Percentiles rank a stretch among this genome's conserved stretches.
Evolutionary conservation across 2,329 filamentous ascomycete species (phyloP).

Genomic region (Colletotrichum sidae): DNA sequence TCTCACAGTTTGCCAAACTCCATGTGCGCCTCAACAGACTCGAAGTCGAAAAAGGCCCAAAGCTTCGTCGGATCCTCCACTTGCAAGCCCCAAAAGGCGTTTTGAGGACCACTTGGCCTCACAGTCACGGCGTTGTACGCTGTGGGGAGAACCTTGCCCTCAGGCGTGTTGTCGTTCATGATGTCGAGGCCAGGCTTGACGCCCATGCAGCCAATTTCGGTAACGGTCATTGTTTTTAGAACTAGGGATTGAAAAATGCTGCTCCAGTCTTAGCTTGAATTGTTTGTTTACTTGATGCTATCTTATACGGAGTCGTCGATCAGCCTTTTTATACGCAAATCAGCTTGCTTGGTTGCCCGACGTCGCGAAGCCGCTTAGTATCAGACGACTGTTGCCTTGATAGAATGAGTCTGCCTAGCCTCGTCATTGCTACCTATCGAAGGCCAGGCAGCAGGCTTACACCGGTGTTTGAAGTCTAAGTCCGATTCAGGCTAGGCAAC

Average conservation of each 20-base stretch:
- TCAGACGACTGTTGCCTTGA: too few species aligned
- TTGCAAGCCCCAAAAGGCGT: conserved; percentile 39
- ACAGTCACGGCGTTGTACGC: conserved; percentile 34
- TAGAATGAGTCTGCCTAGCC: too few species aligned
- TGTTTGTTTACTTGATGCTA: too few species aligned
- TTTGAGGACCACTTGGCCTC: conserved; percentile 38
- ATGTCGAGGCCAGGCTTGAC: conserved; percentile 39
- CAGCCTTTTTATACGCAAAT: too few species aligned
- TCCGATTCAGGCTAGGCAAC: too few species aligned
- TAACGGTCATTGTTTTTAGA: conserved; percentile 29
- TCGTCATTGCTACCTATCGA: too few species aligned
- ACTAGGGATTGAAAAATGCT: not conserved
- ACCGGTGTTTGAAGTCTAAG: too few species aligned
- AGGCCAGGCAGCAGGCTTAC: too few species aligned
- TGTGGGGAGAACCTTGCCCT: conserved; percentile 35
- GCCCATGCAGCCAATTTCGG: conserved; percentile 40
- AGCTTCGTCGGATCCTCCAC: conserved; percentile 39
- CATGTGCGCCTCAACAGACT: conserved; percentile 41
- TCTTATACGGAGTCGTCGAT: too few species aligned
- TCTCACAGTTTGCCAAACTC: conserved; percentile 40
- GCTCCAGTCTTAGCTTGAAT: too few species aligned
- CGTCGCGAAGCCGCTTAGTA: too few species aligned
- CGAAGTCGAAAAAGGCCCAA: conserved; percentile 44
- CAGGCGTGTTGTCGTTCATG: conserved; percentile 38
- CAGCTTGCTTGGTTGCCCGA: too few species aligned